Conservation (phyloP, 1,284 basidiomycete species). For the Irpex lacteus region DNA sequence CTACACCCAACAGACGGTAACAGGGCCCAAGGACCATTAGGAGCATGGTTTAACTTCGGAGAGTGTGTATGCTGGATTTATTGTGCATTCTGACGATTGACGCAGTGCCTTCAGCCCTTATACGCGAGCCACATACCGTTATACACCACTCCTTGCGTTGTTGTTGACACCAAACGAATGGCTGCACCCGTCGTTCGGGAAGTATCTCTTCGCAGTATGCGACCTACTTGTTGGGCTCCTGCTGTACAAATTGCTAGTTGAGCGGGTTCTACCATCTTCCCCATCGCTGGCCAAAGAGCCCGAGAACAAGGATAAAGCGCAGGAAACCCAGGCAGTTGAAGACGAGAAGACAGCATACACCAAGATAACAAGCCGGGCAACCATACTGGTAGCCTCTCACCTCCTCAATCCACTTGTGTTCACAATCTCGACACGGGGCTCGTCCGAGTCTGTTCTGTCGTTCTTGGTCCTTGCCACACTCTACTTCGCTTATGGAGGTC, state of each 20-base stretch:
- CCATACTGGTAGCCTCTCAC: constrained; percentile 60
- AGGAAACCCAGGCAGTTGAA: constrained; percentile 2
- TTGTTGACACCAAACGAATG: constrained; percentile 80
- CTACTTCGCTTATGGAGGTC: constrained; percentile 49
- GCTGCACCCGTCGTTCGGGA: constrained; percentile 83
- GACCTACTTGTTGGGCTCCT: constrained; percentile 83
- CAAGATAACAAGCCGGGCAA: constrained; percentile 33
- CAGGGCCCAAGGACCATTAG: constrained; percentile 62
- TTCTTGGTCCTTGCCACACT: constrained; percentile 78
- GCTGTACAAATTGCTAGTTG: constrained; percentile 68
- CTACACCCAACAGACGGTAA: constrained; percentile 46
- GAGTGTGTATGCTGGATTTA: constrained; percentile 47
- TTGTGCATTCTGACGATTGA: constrained; percentile 6
- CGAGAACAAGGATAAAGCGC: neutral
- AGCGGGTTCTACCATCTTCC: constrained; percentile 36
- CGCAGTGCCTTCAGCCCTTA: constrained; percentile 79
- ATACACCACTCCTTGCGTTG: constrained; percentile 90
- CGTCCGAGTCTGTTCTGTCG: constrained; percentile 87
- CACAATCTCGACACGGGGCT: constrained; percentile 95
- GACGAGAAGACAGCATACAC: neutral
- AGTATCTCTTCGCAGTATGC: constrained; percentile 84
- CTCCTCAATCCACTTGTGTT: constrained; percentile 94
- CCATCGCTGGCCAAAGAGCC: neutral
- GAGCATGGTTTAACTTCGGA: constrained; percentile 49
- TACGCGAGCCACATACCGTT: constrained; percentile 91